A percentile compares a stretch with the other conserved stretches of the same genome.
phyloP scores from a whole-genome alignment of 345 rosid species.

The Balakata baccata region DNA sequence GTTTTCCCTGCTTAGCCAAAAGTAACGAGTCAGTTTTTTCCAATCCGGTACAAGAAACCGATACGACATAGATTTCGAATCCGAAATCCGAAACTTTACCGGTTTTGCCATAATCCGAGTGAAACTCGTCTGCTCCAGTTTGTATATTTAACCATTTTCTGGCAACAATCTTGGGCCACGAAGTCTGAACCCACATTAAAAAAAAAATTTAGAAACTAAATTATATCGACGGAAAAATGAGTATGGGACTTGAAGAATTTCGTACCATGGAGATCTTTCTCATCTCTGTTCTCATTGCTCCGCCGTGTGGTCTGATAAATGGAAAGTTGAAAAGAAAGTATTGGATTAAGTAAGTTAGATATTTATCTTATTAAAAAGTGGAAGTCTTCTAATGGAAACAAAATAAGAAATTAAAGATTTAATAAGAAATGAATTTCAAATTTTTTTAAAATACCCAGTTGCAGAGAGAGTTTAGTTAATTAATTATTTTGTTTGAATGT shows the following conservation, averaged over 20 bases:
- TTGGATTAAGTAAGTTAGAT: not conserved
- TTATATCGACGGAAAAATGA: not conserved
- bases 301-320: conserved; percentile 32
- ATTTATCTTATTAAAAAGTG: not conserved
- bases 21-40: not conserved
- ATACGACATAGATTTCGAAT: not conserved
- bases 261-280: conserved; percentile 58
- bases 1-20: conserved; percentile 25
- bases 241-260: not conserved
- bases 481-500: not conserved
- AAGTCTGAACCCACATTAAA: conserved; percentile 36
- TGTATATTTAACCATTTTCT: conserved; percentile 82
- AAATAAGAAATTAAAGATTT: conserved; percentile 23
- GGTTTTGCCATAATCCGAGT: conserved; percentile 56
- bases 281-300: conserved; percentile 41
- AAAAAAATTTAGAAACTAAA: not conserved
- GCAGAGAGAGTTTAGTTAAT: not conserved
- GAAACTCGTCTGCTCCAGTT: conserved; percentile 61
- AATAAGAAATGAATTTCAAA: conserved; percentile 1
- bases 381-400: conserved; percentile 20
- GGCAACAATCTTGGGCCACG: conserved; percentile 72
- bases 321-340: conserved; percentile 3
- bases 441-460: conserved; percentile 10
- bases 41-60: not conserved
- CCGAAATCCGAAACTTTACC: conserved; percentile 36